Evolutionary conservation across 208 protist species (phyloP), one percentile per base, ranked within the genome.

Genomic region (Pavlovales sp.): DNA sequence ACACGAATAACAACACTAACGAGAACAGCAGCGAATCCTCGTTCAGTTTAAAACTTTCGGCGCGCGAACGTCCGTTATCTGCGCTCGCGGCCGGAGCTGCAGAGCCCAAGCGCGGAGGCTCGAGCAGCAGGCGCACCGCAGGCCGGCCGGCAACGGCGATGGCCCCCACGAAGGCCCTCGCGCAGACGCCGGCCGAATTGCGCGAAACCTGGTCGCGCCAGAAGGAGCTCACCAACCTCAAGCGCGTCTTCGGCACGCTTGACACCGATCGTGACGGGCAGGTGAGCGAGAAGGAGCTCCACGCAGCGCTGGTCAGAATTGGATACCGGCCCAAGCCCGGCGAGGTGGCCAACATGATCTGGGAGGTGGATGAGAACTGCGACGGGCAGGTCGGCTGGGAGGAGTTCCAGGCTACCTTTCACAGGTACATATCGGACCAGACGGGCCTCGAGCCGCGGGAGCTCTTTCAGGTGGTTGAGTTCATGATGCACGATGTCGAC

Each of bases 401-500:
- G 0, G 83, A 87, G 71, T 87, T 87, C 39, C 46, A 75, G 71
- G 2, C 14, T 37, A 87, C 79, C 67, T 87, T 75, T 30, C 11
- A 87, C 38, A 7, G 83, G n/a, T 42, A 8, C 4, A 67, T n/a
- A 0, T 2, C 30, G 7, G 83, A 87, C 40, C n/a, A 78, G 39
- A 57, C 83, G 7, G 83, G 83, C 7, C 41, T 57, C 0, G 83
- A 87, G 71, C 83, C 83, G 67, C 47, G 83, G 0, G 36, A 39
- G 39, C 71, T 87, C 18, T 87, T 87, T 39, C 76, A 57, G 5
- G 34, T 87, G 8, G 67, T 87, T 30, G 83, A 87, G 83, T 87
- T 87, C 39, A 78, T 87, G 83, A 87, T 87, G 83, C 83, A 87
- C 71, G 83, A 87, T 41, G 57, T 41, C 32, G 67, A 87, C 34